A percentile compares a stretch with the other conserved stretches of the same genome.
Conservation (phyloP, 1,139 yeast genomes). For the Meyerozyma athensensis region DNA sequence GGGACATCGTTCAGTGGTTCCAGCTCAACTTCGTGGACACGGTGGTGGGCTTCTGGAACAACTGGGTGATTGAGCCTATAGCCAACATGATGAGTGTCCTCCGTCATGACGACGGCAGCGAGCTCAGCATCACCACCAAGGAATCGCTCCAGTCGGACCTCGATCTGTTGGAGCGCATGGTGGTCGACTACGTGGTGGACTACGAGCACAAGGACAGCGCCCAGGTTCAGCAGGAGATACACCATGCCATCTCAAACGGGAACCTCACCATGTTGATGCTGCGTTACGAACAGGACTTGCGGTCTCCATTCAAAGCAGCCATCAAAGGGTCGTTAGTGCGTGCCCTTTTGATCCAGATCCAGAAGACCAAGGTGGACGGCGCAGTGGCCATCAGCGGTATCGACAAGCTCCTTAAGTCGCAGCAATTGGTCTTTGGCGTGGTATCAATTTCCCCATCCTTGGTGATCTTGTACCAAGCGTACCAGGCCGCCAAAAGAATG, state of each 20-base stretch:
- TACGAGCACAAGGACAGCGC: slow-evolving; percentile 16
- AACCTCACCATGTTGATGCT: slow-evolving; percentile 77
- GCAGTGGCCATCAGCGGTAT: slow-evolving; percentile 87
- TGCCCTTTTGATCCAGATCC: slow-evolving; percentile 80
- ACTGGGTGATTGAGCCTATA: slow-evolving; percentile 84
- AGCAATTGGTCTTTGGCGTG: slow-evolving; percentile 86
- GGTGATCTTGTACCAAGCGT: slow-evolving; percentile 47
- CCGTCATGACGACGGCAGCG: slow-evolving; percentile 70
- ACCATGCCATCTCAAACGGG: slow-evolving; percentile 52
- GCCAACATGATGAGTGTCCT: slow-evolving; percentile 70
- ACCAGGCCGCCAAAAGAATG: slow-evolving; percentile 19
- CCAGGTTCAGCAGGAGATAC: slow-evolving; percentile 27
- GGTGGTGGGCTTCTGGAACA: slow-evolving; percentile 57
- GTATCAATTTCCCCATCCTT: slow-evolving; percentile 85
- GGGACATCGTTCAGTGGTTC: slow-evolving; percentile 52
- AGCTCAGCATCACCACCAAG: slow-evolving; percentile 72
- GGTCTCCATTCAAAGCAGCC: slow-evolving; percentile 61
- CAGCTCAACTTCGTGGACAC: slow-evolving; percentile 60
- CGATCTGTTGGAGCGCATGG: slow-evolving; percentile 83
- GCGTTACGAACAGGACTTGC: slow-evolving; percentile 72
- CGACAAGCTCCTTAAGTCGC: slow-evolving; percentile 82
- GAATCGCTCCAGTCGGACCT: slow-evolving; percentile 76
- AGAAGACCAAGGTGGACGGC: slow-evolving; percentile 93
- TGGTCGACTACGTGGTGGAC: slow-evolving; percentile 50
- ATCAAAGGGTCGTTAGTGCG: slow-evolving; percentile 68